Conservation (phyloP, 1,284 basidiomycete species). For the Fomitopsis schrenkii region DNA sequence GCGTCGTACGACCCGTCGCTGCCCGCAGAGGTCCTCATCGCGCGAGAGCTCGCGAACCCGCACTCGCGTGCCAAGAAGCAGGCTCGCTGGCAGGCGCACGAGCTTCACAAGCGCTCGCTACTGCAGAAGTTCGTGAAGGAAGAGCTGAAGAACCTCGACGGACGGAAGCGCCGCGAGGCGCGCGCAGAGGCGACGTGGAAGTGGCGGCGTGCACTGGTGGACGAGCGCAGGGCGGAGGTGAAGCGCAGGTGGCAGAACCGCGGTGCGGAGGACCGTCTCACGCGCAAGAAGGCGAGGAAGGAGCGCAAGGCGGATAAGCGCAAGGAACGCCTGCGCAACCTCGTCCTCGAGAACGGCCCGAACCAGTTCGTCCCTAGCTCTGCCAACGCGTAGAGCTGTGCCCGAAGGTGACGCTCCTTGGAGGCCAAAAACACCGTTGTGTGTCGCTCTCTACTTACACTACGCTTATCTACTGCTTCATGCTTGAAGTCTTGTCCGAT, state of each 20-base stretch:
- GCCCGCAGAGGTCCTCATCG: constrained; percentile 62
- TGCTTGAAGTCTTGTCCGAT: background rate
- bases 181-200: constrained; percentile 70
- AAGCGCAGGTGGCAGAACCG: constrained; percentile 41
- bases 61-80: constrained; percentile 78
- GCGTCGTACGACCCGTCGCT: constrained; percentile 42
- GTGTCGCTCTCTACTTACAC: background rate
- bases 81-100: constrained; percentile 61
- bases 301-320: constrained; percentile 57
- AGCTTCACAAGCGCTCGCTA: constrained; percentile 42
- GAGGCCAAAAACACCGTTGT: background rate
- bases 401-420: background rate
- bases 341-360: constrained; percentile 54
- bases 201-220: constrained; percentile 56
- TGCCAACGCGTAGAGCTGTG: constrained; percentile 1
- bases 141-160: constrained; percentile 52
- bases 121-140: constrained; percentile 48
- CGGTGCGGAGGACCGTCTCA: constrained; percentile 29
- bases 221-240: constrained; percentile 54
- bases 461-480: background rate
- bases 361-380: constrained; percentile 64
- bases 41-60: constrained; percentile 71
- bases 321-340: constrained; percentile 53
- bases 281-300: constrained; percentile 43
- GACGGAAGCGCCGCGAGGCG: constrained; percentile 54